Percentiles rank a stretch among this genome's conserved stretches.
These are phyloP conservation scores for Aureobasidium pullulans DNA, from an alignment of 2,329 filamentous ascomycete species.

Conservation along the genomic window DNA sequence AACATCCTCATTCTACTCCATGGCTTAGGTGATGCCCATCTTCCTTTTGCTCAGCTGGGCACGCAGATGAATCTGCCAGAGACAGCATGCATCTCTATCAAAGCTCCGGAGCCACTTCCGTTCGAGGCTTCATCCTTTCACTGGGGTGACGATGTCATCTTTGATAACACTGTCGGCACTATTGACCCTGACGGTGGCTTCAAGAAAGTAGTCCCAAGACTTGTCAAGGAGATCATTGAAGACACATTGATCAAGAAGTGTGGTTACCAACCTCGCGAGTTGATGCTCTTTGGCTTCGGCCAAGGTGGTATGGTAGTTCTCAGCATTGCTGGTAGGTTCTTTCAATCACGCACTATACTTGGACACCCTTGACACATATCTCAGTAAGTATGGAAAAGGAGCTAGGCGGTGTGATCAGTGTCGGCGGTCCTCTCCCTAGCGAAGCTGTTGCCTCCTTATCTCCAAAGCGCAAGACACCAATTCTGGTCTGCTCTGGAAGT, in stretches of 20 bases:
- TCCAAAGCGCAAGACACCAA: conserved; percentile 54
- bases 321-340: conserved; percentile 32
- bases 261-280: conserved; percentile 41
- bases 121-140: conserved; percentile 60
- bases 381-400: conserved; percentile 26
- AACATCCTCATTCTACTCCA: conserved; percentile 77
- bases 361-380: neutral
- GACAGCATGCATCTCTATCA: conserved; percentile 66
- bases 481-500: conserved; percentile 54
- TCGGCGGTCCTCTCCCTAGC: conserved; percentile 55
- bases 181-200: conserved; percentile 51
- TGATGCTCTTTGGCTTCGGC: conserved; percentile 49
- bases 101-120: conserved; percentile 62
- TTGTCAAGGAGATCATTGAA: conserved; percentile 38
- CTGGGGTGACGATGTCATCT: conserved; percentile 54
- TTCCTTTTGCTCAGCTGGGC: conserved; percentile 62
- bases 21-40: conserved; percentile 70
- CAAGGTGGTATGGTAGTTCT: conserved; percentile 52
- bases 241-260: conserved; percentile 42
- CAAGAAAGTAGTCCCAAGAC: conserved; percentile 32
- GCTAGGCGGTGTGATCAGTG: conserved; percentile 53
- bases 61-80: conserved; percentile 65
- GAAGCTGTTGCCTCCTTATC: conserved; percentile 32
- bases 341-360: neutral
- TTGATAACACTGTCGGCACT: conserved; percentile 42